Conservation (phyloP, 768 basidiomycete genomes). For the Goffeauzyma gilvescens region DNA sequence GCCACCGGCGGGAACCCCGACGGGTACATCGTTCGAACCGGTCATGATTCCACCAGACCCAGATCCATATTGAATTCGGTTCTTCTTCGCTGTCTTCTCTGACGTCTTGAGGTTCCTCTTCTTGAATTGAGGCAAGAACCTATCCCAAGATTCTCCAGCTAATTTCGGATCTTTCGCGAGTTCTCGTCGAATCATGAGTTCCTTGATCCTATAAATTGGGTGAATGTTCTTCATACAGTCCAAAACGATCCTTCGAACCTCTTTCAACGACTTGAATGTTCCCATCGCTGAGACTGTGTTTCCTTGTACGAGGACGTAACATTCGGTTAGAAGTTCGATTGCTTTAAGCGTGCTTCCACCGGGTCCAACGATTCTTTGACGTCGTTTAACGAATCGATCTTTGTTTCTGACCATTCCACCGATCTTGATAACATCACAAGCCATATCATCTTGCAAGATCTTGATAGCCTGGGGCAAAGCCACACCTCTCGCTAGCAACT, state of each 20-base stretch:
- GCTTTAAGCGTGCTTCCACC: slow-evolving; percentile 96
- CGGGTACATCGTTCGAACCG: slow-evolving; percentile 3
- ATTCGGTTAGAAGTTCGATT: slow-evolving; percentile 85
- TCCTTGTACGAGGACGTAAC: slow-evolving; percentile 94
- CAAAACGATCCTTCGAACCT: slow-evolving; percentile 83
- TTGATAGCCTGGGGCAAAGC: slow-evolving; percentile 53
- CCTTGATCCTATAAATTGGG: slow-evolving; percentile 99
- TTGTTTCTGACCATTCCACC: slow-evolving; percentile 85
- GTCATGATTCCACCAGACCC: neutral
- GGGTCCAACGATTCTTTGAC: slow-evolving; percentile 92
- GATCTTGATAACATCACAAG: slow-evolving; percentile 97
- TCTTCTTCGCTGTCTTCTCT: slow-evolving; percentile 81
- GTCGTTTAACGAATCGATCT: slow-evolving; percentile 83
- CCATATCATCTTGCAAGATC: slow-evolving; percentile 68
- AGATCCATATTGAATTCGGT: slow-evolving; percentile 40
- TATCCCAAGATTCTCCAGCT: slow-evolving; percentile 83
- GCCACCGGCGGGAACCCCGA: neutral
- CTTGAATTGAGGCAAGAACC: slow-evolving; percentile 90
- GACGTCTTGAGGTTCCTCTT: slow-evolving; percentile 81
- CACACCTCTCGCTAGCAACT: slow-evolving; percentile 82
- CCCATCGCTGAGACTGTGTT: slow-evolving; percentile 98
- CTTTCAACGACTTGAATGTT: slow-evolving; percentile 80
- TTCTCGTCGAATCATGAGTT: slow-evolving; percentile 95
- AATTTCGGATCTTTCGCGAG: slow-evolving; percentile 95
- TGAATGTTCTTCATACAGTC: slow-evolving; percentile 99